Conservation (phyloP, 805 yeast species). For the Metschnikowia shivogae region DNA sequence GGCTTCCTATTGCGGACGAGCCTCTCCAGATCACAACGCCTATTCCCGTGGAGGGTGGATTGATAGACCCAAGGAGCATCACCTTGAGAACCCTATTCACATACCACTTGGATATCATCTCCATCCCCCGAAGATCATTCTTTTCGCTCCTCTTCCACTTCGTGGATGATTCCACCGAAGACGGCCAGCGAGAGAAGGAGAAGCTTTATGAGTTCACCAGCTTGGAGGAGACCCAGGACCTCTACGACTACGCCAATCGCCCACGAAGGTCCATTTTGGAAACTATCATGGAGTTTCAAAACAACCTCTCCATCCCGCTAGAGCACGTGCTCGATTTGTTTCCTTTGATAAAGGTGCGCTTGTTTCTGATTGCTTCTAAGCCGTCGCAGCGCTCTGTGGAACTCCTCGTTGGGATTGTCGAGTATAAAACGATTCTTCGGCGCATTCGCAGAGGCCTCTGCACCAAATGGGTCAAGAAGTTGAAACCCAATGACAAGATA, state of each 20-base stretch:
- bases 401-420: constrained; percentile 77
- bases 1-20: constrained; percentile 69
- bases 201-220: constrained; percentile 72
- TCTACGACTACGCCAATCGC: constrained; percentile 87
- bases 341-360: constrained; percentile 75
- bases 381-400: constrained; percentile 47
- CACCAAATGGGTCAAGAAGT: constrained; percentile 63
- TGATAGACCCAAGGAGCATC: constrained; percentile 43
- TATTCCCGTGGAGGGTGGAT: constrained; percentile 54
- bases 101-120: constrained; percentile 75
- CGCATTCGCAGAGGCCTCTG: constrained; percentile 78
- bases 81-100: constrained; percentile 71
- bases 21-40: constrained; percentile 40
- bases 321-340: constrained; percentile 72
- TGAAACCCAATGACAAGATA: constrained; percentile 47
- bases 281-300: constrained; percentile 74
- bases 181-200: constrained; percentile 68
- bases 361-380: constrained; percentile 77
- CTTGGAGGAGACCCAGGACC: constrained; percentile 71
- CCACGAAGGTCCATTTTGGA: constrained; percentile 88
- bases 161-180: constrained; percentile 40
- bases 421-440: constrained; percentile 77
- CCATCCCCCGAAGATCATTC: constrained; percentile 82
- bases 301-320: constrained; percentile 66
- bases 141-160: constrained; percentile 74